A percentile compares a stretch with the other conserved stretches of the same genome.
These are phyloP conservation scores for Acanthamoeba polyphaga DNA, from an alignment of 208 protist genomes.

Conservation along the genomic window DNA sequence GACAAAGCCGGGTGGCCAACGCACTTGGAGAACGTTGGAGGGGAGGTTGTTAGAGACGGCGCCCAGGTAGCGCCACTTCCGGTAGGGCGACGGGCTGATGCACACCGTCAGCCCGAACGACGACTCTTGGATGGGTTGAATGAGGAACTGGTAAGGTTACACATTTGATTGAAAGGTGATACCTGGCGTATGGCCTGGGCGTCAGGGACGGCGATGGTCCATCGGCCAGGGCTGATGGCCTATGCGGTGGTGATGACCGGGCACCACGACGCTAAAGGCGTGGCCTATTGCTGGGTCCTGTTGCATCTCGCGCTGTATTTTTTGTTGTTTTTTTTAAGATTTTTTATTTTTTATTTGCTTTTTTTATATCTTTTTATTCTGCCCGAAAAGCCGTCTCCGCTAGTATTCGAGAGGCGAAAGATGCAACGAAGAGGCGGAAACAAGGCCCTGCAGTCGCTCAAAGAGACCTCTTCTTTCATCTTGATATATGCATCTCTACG, in stretches of 20 bases:
- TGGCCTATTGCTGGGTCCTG: background rate
- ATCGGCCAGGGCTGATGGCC: conserved; percentile 7
- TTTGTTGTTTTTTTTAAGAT: background rate
- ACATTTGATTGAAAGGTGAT: background rate
- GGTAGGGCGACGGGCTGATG: conserved; percentile 67
- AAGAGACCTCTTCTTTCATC: conserved; percentile 75
- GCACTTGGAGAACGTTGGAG: conserved; percentile 59
- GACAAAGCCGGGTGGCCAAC: conserved; percentile 48
- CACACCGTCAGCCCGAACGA: conserved; percentile 52
- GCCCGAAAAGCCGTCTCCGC: too few species aligned
- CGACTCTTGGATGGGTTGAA: conserved; percentile 61
- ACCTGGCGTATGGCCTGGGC: conserved; percentile 18
- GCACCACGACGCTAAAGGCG: conserved; percentile 62
- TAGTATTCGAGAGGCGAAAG: background rate
- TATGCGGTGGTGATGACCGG: background rate
- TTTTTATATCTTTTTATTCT: background rate
- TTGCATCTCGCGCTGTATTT: background rate
- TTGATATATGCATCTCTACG: conserved; percentile 77
- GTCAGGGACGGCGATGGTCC: conserved; percentile 4
- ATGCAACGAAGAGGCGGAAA: conserved; percentile 2
- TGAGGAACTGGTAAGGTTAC: too few species aligned
- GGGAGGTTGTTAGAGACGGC: conserved; percentile 45
- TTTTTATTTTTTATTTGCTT: background rate
- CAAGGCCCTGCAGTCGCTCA: too few species aligned
- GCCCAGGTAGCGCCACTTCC: conserved; percentile 43